phyloP scores from a whole-genome alignment of 441 rosid genomes.

The Jatropha podagrica region DNA sequence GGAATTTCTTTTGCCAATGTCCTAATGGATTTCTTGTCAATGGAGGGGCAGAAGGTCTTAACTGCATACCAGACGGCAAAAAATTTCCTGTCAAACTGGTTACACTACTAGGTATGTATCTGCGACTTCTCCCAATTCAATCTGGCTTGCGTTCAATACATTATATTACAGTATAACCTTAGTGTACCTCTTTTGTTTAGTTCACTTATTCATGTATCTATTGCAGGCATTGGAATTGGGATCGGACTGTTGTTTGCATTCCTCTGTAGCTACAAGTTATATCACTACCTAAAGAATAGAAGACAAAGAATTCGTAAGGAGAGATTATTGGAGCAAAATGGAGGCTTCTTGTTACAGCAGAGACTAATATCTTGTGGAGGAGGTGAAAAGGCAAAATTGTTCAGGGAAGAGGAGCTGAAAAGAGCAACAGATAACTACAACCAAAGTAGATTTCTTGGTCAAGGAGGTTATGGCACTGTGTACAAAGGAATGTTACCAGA shows the following conservation, averaged over 20 bases:
- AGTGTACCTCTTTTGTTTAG: neutral
- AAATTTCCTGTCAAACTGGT: slow-evolving; percentile 7
- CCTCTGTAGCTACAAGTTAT: slow-evolving; percentile 18
- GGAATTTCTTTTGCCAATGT: slow-evolving; percentile 4
- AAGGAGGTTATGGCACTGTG: slow-evolving; percentile 49
- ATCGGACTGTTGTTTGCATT: slow-evolving; percentile 18
- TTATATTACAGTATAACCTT: neutral
- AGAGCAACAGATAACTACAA: slow-evolving; percentile 44
- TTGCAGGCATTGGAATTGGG: slow-evolving; percentile 28
- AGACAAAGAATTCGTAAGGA: slow-evolving; percentile 25
- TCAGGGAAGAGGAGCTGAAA: slow-evolving; percentile 37
- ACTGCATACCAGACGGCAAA: slow-evolving; percentile 2
- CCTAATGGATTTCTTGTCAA: neutral
- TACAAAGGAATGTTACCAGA: slow-evolving; percentile 53
- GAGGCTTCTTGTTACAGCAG: slow-evolving; percentile 45
- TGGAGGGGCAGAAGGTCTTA: neutral
- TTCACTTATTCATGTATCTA: neutral
- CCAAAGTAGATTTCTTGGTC: slow-evolving; percentile 33
- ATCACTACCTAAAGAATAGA: slow-evolving; percentile 18
- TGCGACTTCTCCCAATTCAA: neutral
- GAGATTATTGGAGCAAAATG: slow-evolving; percentile 43
- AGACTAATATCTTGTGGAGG: slow-evolving; percentile 21
- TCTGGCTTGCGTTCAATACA: neutral
- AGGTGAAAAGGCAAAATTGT: slow-evolving; percentile 30
- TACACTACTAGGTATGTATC: neutral